Evolutionary conservation across 1,284 basidiomycete species (phyloP).

Genomic region (Rhodotorula glutinis): DNA sequence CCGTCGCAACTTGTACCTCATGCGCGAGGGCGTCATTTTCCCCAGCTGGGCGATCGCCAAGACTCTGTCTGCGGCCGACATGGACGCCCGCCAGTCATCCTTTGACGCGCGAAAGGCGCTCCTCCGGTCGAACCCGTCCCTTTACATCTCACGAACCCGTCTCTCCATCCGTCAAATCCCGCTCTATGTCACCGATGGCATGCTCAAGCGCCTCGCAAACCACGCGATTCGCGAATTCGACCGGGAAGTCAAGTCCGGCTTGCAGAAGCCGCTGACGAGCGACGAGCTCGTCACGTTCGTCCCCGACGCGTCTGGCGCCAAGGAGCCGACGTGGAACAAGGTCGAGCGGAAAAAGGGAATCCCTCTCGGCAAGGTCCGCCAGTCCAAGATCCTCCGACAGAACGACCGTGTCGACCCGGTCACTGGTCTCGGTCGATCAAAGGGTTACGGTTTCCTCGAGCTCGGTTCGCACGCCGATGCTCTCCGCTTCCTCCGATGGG

Average conservation of each 20-base stretch:
- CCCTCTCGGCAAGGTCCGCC: conserved; percentile 61
- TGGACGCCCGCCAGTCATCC: conserved; percentile 76
- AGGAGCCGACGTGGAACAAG: conserved; percentile 43
- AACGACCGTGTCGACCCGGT: conserved; percentile 80
- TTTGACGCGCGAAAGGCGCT: conserved; percentile 76
- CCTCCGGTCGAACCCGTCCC: conserved; percentile 82
- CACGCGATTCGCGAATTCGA: conserved; percentile 78
- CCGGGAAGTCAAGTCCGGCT: conserved; percentile 67
- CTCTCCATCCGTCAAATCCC: conserved; percentile 91
- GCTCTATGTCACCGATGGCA: conserved; percentile 80
- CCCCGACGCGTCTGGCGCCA: conserved; percentile 44
- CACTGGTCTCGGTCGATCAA: conserved; percentile 79
- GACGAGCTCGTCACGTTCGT: conserved; percentile 63
- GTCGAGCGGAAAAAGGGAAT: conserved; percentile 51
- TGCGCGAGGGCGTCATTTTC: conserved; percentile 92
- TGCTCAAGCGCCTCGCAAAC: conserved; percentile 80
- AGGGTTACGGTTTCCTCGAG: conserved; percentile 95
- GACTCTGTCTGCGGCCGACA: conserved; percentile 64
- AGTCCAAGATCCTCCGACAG: conserved; percentile 86
- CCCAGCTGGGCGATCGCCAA: conserved; percentile 76
- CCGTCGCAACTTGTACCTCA: conserved; percentile 91
- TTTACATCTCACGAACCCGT: conserved; percentile 91
- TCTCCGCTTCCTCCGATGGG: conserved; percentile 85
- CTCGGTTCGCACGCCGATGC: conserved; percentile 83
- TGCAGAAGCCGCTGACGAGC: conserved; percentile 61